A percentile compares a stretch with the other conserved stretches of the same genome.
Conservation (phyloP, 164 flowering plant genomes). For the Magnolia changhungtana region DNA sequence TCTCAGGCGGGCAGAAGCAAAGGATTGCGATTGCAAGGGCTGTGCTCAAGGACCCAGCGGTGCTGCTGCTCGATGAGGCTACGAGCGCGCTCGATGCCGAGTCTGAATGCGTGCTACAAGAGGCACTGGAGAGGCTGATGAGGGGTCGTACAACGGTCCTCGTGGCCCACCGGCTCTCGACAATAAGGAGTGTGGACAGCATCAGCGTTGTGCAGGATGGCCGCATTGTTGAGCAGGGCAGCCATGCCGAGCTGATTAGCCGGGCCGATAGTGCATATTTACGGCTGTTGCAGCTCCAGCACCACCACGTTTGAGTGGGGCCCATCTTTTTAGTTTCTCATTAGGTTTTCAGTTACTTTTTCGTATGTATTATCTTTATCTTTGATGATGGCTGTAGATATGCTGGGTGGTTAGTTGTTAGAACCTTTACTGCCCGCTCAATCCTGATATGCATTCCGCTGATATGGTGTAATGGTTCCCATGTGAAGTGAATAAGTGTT, state of each 20-base stretch:
- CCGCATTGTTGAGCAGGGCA: conserved; percentile 85
- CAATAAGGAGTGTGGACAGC: conserved; percentile 72
- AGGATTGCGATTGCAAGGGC: conserved; percentile 95
- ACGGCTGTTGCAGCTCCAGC: conserved; percentile 76
- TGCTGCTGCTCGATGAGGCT: conserved; percentile 85
- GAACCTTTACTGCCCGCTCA: neutral
- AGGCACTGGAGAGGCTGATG: conserved; percentile 88
- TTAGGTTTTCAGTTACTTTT: neutral
- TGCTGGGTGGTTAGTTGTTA: neutral
- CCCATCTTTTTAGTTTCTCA: neutral
- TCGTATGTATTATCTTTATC: neutral
- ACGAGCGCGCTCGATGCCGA: conserved; percentile 94
- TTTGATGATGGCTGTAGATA: neutral
- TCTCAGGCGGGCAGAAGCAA: conserved; percentile 96
- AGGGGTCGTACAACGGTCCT: conserved; percentile 88
- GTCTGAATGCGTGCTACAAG: conserved; percentile 85
- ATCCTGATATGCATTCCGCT: neutral
- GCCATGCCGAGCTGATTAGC: conserved; percentile 63
- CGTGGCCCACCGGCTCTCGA: conserved; percentile 87
- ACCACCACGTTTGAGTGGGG: conserved; percentile 34
- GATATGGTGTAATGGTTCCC: neutral
- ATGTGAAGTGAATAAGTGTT: neutral
- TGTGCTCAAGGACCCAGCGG: conserved; percentile 77
- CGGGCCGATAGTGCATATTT: conserved; percentile 78
- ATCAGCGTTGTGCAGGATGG: conserved; percentile 90